Percentiles rank a stretch among this genome's conserved stretches.
phyloP scores from a whole-genome alignment of 2,329 filamentous ascomycete genomes.

The Emergomyces orientalis region DNA sequence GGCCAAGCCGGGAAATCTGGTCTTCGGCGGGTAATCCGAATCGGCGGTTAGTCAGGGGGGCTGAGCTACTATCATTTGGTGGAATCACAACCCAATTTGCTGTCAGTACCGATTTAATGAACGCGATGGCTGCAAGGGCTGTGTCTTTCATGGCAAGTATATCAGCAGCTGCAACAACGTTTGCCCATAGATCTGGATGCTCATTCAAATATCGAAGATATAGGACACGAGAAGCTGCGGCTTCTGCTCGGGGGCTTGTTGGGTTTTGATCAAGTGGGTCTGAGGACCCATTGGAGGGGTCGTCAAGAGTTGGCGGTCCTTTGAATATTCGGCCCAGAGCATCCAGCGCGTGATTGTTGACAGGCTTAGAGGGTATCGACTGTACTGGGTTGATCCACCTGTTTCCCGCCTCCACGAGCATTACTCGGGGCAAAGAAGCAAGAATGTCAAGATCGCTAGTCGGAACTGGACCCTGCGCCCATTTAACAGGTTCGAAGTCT shows the following conservation, averaged over 20 bases:
- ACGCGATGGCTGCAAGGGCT: conserved; percentile 46
- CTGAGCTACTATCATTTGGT: conserved; percentile 19
- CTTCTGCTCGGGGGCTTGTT: conserved; percentile 39
- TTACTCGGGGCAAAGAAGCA: conserved; percentile 46
- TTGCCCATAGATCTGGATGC: conserved; percentile 44
- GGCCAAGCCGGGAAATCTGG: conserved; percentile 29
- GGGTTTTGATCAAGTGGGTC: conserved; percentile 25
- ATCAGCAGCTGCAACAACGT: conserved; percentile 46
- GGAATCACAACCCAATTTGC: conserved; percentile 44
- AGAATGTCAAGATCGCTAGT: conserved; percentile 49
- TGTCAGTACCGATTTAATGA: conserved; percentile 45
- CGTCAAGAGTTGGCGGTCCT: conserved; percentile 34
- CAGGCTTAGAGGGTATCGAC: conserved; percentile 43
- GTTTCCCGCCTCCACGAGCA: conserved; percentile 40
- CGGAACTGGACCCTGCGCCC: conserved; percentile 47
- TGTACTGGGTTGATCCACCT: conserved; percentile 38
- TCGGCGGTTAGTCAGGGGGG: conserved; percentile 18
- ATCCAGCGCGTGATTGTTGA: conserved; percentile 46
- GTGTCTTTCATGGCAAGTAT: conserved; percentile 49
- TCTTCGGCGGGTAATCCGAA: conserved; percentile 36
- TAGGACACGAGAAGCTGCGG: conserved; percentile 45
- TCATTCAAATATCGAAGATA: conserved; percentile 47
- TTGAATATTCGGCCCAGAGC: conserved; percentile 49
- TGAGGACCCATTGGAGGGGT: not conserved
- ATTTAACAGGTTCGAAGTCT: conserved; percentile 37